Evolutionary conservation across 2,329 filamentous ascomycete genomes (phyloP).

Genomic region (Cercospora berteroae): DNA sequence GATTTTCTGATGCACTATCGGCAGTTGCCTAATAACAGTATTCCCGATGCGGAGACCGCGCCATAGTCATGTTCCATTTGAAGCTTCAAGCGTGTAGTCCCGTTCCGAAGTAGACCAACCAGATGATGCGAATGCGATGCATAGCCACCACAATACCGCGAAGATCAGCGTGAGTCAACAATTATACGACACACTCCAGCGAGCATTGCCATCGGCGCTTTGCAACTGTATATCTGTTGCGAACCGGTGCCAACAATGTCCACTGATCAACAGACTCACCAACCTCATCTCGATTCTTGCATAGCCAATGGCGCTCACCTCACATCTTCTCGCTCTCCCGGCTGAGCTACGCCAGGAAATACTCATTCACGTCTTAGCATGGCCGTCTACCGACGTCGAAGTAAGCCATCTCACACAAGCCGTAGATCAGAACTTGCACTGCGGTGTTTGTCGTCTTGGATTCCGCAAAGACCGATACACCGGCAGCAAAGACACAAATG

Average conservation of each 20-base stretch:
- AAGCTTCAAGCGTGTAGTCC: not conserved
- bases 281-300: not conserved
- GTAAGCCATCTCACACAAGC: too few relatives aligned
- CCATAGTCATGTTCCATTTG: not conserved
- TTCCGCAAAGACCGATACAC: not conserved
- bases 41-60: not conserved
- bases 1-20: not conserved
- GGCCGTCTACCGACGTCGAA: not conserved
- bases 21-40: not conserved
- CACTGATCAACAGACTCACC: not conserved
- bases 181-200: not conserved
- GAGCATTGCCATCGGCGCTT: not conserved
- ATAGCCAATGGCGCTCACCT: not conserved
- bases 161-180: not conserved
- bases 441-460: not conserved
- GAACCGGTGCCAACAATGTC: not conserved
- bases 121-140: not conserved
- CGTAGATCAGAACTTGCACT: not conserved
- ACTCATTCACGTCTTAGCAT: not conserved
- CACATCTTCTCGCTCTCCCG: not conserved
- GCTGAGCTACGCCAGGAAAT: constrained; percentile 2
- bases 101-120: not conserved
- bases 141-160: not conserved
- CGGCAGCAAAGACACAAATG: not conserved
- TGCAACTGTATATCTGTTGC: not conserved